Conservation (phyloP, 352 stramenopile species). For the Phytophthora palmivora region DNA sequence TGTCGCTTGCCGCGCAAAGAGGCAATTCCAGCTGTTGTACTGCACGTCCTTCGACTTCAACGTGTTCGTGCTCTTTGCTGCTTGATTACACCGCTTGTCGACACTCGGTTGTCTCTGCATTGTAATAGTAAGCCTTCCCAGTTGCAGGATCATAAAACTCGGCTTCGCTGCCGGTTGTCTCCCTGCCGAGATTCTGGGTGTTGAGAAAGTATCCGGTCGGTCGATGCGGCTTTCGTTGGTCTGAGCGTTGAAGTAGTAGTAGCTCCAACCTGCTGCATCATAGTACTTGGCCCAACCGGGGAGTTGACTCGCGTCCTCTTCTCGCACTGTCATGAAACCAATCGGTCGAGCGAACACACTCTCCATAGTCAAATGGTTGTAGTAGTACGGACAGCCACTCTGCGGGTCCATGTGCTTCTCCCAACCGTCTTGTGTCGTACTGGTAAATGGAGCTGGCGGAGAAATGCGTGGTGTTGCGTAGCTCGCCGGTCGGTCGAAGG, state of each 20-base stretch:
- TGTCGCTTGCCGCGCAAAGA: conserved; percentile 25
- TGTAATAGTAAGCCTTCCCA: conserved; percentile 55
- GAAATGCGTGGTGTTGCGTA: conserved; percentile 41
- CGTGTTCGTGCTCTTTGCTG: neutral
- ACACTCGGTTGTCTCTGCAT: conserved; percentile 62
- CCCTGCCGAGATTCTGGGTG: conserved; percentile 42
- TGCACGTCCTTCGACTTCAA: conserved; percentile 15
- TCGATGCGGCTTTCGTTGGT: conserved; percentile 54
- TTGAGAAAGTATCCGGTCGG: conserved; percentile 50
- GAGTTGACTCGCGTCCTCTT: conserved; percentile 4
- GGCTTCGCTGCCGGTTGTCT: conserved; percentile 16
- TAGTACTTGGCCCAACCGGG: conserved; percentile 63
- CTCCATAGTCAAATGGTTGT: conserved; percentile 75
- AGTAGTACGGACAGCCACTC: conserved; percentile 77
- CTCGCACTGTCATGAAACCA: conserved; percentile 35
- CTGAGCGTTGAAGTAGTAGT: conserved; percentile 75
- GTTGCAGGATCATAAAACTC: conserved; percentile 53
- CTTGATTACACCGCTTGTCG: conserved; percentile 18
- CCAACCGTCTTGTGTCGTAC: conserved; percentile 38
- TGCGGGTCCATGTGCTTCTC: conserved; percentile 57
- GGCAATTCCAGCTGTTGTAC: conserved; percentile 9
- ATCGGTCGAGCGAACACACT: conserved; percentile 63
- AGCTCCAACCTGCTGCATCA: conserved; percentile 52
- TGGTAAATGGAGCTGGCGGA: conserved; percentile 2
- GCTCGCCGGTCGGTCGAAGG: conserved; percentile 32